These are phyloP conservation scores for Blastocystis sp. DNA, from an alignment of 352 stramenopile species.

Conservation along the genomic window DNA sequence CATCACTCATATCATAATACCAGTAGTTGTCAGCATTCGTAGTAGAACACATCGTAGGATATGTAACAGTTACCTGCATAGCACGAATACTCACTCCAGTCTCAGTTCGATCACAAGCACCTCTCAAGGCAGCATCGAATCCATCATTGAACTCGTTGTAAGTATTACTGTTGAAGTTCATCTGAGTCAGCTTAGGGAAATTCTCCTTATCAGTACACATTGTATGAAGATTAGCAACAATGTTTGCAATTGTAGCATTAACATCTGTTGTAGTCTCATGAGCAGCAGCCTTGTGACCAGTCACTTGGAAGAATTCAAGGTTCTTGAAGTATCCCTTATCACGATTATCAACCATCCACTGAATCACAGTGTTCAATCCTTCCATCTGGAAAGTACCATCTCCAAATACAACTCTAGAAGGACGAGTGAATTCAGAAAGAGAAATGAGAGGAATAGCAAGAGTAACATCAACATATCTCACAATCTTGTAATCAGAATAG, in stretches of 20 bases:
- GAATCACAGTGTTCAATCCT: background rate
- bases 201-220: slow-evolving; percentile 32
- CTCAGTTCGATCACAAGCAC: background rate
- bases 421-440: too few relatives aligned
- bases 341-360: slow-evolving; percentile 4
- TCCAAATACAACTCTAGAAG: slow-evolving; percentile 5
- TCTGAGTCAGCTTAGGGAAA: background rate
- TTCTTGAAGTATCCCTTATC: slow-evolving; percentile 19
- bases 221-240: background rate
- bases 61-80: background rate
- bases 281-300: background rate
- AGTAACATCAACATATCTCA: too few relatives aligned
- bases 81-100: background rate
- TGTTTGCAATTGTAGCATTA: background rate
- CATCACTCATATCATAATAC: slow-evolving; percentile 7
- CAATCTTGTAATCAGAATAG: too few relatives aligned
- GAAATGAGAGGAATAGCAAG: too few relatives aligned
- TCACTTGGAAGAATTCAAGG: background rate
- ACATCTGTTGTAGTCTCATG: background rate
- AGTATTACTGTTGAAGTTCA: slow-evolving; percentile 21
- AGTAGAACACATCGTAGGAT: background rate
- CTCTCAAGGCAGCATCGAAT: background rate
- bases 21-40: background rate
- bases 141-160: background rate
- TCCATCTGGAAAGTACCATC: background rate